These are phyloP conservation scores for Sordariomycetes sp. DNA, from an alignment of 2,329 filamentous ascomycete species.

Conservation along the genomic window DNA sequence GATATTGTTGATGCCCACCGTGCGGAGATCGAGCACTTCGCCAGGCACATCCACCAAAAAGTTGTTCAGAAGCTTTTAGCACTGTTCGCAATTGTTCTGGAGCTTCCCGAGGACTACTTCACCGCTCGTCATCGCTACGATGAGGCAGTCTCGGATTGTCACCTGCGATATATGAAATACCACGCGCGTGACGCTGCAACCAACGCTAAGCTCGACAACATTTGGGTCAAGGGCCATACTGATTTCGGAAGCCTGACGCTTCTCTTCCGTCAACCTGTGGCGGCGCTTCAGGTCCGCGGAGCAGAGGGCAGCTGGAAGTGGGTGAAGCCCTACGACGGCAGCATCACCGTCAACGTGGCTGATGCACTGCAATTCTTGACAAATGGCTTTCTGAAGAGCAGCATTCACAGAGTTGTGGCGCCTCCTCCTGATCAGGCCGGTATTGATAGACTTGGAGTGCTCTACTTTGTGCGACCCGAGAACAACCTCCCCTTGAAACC, in stretches of 20 bases:
- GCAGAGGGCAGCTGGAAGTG: constrained; percentile 36
- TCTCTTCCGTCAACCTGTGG: constrained; percentile 48
- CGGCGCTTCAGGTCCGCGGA: constrained; percentile 42
- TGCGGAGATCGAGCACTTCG: constrained; percentile 22
- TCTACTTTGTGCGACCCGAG: constrained; percentile 29
- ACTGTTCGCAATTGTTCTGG: constrained; percentile 38
- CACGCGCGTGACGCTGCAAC: constrained; percentile 33
- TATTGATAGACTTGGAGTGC: constrained; percentile 35
- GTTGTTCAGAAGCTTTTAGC: constrained; percentile 22
- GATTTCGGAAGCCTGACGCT: constrained; percentile 47
- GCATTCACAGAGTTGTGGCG: constrained; percentile 31
- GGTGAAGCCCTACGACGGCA: constrained; percentile 35
- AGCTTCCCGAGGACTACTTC: constrained; percentile 47
- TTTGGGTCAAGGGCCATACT: constrained; percentile 35
- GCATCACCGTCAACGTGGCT: constrained; percentile 43
- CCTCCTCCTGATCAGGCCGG: constrained; percentile 33
- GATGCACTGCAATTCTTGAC: constrained; percentile 40
- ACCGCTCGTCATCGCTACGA: constrained; percentile 44
- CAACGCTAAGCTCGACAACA: constrained; percentile 24
- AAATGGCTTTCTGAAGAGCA: constrained; percentile 32
- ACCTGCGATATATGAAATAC: constrained; percentile 53
- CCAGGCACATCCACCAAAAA: constrained; percentile 21
- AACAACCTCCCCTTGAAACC: constrained; percentile 20
- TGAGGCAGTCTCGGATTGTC: constrained; percentile 37
- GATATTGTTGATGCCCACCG: constrained; percentile 19